Evolutionary conservation across 2,329 filamentous ascomycete species (phyloP), one percentile per base, ranked within the genome.

Genomic region (Fusarium oligoseptatum): DNA sequence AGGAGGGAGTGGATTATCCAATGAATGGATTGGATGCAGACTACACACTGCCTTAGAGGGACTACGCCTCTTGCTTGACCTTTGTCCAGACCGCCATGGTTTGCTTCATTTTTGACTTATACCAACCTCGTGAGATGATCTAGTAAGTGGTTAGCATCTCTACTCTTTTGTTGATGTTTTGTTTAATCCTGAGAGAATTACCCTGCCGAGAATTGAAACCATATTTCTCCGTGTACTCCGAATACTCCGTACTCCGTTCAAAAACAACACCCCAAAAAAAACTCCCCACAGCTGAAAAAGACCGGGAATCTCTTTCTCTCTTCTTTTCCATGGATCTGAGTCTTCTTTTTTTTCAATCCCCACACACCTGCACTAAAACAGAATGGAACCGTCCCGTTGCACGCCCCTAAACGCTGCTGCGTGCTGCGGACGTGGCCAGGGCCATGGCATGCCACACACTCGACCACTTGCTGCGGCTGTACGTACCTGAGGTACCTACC

Each of bases 401-500:
- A 66, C 68, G 4, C 72, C 43, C 68, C 60, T 34, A n/a, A 20
- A 9, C 48, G 22, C 45, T 22, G 29, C 29, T 32, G 27, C 39
- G n/a, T 6, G 29, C 61, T 66, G 68, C 68, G 71, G 71, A 66
- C 65, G 70, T 45, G 65, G 48, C 67, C 64, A 64, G 20, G 58
- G 39, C 39, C 39, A 43, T 43, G 64, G 74, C 68, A 52, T 52
- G 27, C 48, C 48, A 29, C 32, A 32, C 32, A 32, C 43, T 63
- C 61, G 48, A 32, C 68, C 68, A 67, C 62, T 60, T 68, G 66
- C 67, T 78, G 77, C 77, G 77, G 77, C 75, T 78, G 74, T 76
- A 77, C 70, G 77, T 78, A 78, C 77, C 73, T 56, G 52, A 78
- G 66, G 77, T 78, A 78, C 74, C 76, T 22, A 22, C 22, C 22